phyloP scores from a whole-genome alignment of 257 asterid species.

The Mitragyna speciosa region DNA sequence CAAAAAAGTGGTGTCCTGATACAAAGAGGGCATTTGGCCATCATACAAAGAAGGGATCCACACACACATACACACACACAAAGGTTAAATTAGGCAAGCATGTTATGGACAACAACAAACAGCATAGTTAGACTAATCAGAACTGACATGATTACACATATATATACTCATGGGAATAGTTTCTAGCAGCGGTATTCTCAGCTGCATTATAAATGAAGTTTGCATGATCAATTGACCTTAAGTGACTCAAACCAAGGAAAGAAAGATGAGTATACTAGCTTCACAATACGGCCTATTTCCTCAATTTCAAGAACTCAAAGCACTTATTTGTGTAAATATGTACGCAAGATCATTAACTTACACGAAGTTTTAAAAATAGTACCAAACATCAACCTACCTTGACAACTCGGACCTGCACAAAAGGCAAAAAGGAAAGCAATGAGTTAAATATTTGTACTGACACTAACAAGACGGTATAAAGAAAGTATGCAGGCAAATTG shows the following conservation, averaged over 20 bases:
- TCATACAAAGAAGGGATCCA: neutral
- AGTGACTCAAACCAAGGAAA: neutral
- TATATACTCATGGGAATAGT: neutral
- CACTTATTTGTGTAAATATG: neutral
- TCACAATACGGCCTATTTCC: neutral
- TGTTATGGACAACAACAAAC: neutral
- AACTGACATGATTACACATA: neutral
- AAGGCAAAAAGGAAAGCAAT: neutral
- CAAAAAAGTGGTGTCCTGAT: conserved; percentile 83
- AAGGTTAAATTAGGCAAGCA: neutral
- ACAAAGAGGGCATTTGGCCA: conserved; percentile 17
- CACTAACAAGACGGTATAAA: neutral
- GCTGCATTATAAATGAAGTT: neutral
- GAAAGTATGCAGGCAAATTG: neutral
- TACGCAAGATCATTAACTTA: conserved; percentile 34
- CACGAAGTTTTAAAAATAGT: conserved; percentile 22
- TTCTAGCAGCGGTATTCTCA: neutral
- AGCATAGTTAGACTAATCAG: neutral
- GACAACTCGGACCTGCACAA: conserved; percentile 87
- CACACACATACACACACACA: neutral
- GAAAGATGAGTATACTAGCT: neutral
- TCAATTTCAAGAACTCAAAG: neutral
- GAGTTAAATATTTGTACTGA: neutral
- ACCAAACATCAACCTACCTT: conserved; percentile 70
- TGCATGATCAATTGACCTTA: neutral